Evolutionary conservation across 352 stramenopile genomes (phyloP), one percentile per base, ranked within the genome.

Genomic region (Phytopythium sindhum): DNA sequence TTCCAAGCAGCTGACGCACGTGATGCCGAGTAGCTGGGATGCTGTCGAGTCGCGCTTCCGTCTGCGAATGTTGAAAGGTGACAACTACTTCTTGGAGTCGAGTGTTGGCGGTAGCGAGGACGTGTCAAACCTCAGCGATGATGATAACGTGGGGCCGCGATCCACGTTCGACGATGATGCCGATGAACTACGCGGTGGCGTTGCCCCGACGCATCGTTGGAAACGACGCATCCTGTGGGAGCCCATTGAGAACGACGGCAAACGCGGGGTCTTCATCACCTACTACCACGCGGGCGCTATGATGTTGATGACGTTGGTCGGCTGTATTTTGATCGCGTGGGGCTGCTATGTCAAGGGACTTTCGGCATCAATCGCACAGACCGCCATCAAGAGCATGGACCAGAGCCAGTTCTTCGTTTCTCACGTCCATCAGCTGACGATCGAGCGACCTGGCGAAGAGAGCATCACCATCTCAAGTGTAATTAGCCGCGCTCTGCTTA

Each of bases 241-340:
- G 41, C 71, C 79, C 15, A 90, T 94, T 53, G 81, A 82, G 35
- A 90, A 86, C 52, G 78, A 88, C 33, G 83, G 86, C 39, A 88
- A 92, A 58, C 70, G 66, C 57, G 86, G 86, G 29, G 80, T 94
- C 45, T 91, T 94, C 61, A 91, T 94, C 65, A 88, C 86, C 23
- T 91, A 90, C 54, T 88, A 86, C 44, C 82, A 91, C 58, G 77
- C 86, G 28, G 80, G 78, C 15, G 80, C 78, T 8, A 88, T 91
- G 82, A 66, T 76, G 33, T 51, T 88, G 12, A 62, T 77, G 26
- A 68, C 70, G 37, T 67, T 80, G 29, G 65, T 84, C 4, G 78
- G 67, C 2, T 83, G 68, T 50, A 64, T 87, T 7, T 57, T 93
- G 23, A 74, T 93, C 51, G 81, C 84, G 14, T 91, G 81, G 80